A percentile compares a stretch with the other conserved stretches of the same genome.
Conservation (phyloP, 495 filamentous ascomycete species). For the Podospora didyma region DNA sequence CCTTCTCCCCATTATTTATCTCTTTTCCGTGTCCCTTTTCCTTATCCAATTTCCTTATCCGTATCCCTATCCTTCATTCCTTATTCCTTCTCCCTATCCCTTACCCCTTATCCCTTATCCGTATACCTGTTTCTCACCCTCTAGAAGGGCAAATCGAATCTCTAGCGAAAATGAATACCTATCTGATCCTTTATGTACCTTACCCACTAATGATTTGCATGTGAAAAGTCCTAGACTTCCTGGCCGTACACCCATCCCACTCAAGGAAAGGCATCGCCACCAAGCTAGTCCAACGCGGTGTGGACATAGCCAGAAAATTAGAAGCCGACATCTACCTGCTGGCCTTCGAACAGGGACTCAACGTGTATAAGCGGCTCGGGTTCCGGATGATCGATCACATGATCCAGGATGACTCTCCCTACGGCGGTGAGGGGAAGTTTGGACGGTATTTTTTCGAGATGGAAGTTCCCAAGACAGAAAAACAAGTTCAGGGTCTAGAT, state of each 20-base stretch:
- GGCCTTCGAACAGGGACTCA: not conserved
- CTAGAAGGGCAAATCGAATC: no score
- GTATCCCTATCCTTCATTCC: no score
- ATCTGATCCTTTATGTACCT: no score
- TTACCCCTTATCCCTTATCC: no score
- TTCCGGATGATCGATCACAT: not conserved
- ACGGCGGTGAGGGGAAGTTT: not conserved
- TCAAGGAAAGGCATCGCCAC: constrained; percentile 3
- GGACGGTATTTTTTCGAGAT: not conserved
- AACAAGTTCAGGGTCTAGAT: no score
- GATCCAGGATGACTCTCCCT: not conserved
- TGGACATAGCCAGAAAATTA: not conserved
- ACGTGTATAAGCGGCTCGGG: not conserved
- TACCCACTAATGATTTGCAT: not conserved
- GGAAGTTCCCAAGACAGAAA: no score
- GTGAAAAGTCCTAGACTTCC: constrained; percentile 1
- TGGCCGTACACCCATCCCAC: constrained; percentile 1
- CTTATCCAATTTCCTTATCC: no score
- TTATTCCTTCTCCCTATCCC: no score
- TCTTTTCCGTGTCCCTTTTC: no score
- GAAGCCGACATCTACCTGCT: constrained; percentile 3
- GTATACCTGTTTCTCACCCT: no score
- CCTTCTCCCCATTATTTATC: no score
- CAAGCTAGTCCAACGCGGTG: not conserved
- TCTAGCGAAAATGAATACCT: no score